A percentile compares a stretch with the other conserved stretches of the same genome.
These are phyloP conservation scores for Parathielavia hyrcaniae DNA, from an alignment of 495 filamentous ascomycete species.

Conservation along the genomic window DNA sequence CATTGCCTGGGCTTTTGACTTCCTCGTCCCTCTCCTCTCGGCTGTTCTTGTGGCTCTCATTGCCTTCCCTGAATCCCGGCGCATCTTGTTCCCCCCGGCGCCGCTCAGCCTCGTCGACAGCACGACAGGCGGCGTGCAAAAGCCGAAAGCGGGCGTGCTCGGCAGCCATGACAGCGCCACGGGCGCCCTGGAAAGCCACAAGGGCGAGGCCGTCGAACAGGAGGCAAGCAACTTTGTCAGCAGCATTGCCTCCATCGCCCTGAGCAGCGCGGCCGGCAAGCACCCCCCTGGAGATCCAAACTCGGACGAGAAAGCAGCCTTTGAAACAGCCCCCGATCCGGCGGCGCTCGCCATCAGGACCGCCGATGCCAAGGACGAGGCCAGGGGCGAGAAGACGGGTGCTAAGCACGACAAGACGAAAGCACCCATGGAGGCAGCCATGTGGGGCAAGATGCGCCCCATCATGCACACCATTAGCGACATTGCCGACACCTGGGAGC, in stretches of 20 bases:
- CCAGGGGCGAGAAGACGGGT: slow-evolving; percentile 43
- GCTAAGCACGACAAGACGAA: slow-evolving; percentile 73
- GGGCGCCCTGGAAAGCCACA: slow-evolving; percentile 74
- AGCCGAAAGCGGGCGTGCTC: slow-evolving; percentile 61
- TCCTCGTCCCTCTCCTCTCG: slow-evolving; percentile 59
- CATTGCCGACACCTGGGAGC: slow-evolving; percentile 71
- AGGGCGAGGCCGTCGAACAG: slow-evolving; percentile 80
- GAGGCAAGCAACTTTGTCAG: slow-evolving; percentile 79
- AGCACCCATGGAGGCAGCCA: slow-evolving; percentile 69
- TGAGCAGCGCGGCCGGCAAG: slow-evolving; percentile 71
- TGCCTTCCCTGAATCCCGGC: slow-evolving; percentile 56
- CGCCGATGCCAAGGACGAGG: slow-evolving; percentile 52
- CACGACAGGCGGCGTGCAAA: slow-evolving; percentile 59
- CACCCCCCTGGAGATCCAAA: slow-evolving; percentile 50
- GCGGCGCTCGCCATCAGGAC: slow-evolving; percentile 45
- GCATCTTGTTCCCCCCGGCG: slow-evolving; percentile 66
- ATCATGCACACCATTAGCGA: slow-evolving; percentile 71
- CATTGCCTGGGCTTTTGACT: slow-evolving; percentile 65
- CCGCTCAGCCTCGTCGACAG: slow-evolving; percentile 59
- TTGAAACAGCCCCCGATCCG: slow-evolving; percentile 53
- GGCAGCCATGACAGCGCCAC: slow-evolving; percentile 75
- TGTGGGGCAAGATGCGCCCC: slow-evolving; percentile 68
- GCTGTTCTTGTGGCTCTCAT: slow-evolving; percentile 58
- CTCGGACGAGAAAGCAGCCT: slow-evolving; percentile 39
- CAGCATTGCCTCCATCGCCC: slow-evolving; percentile 64